Base-by-base conservation (phyloP, 1,284 basidiomycete species). In the Cystobasidium slooffiae region DNA sequence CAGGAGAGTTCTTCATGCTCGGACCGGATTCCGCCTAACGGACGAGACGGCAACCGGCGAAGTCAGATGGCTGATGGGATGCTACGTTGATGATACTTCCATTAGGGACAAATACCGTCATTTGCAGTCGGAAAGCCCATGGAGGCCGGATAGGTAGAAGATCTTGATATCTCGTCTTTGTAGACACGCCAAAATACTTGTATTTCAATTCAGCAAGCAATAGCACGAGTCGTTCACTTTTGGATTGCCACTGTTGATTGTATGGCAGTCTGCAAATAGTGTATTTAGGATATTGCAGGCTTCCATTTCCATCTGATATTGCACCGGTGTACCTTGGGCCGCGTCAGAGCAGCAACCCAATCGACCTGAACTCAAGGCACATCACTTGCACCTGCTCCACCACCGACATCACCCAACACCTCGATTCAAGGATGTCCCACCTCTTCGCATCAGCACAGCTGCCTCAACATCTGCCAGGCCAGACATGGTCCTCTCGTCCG, bases 1-100 rank as follows among this genome's bases (percentile, higher is more conserved):
- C 80, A 85, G 94, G 24, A 85, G 96, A n/a, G 89, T 97, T 2
- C 82, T 98, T 74, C 96, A 99, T 81, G 92, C 92, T 0, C 84
- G 96, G 10, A 91, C 88, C 0, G 90, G 89, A 2, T 99, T 98
- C 81, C 80, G 82, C 58, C 80, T 82, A 74, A 44, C 41, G 9
- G 80, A 83, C 51, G 86, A 88, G 68, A 79, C 77, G 52, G 75
- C 49, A 8, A 65, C 55, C 12, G 63, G 63, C 3, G 70, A 73
- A 47, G 39, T 65, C 7, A n/a, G 73, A n/a, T 76, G 52, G 62
- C 37, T 68, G 9, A 75, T 76, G 63, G 63, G 58, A 5, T 52
- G 64, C 53, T 72, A 75, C 31, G 24, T 75, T n/a, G 58, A 72
- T 41, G 51, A 67, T 53, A 72, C 68, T 10, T 62, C 52, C 4